Conservation (phyloP, 2,329 filamentous ascomycete species). For the Epichloe sylvatica region DNA sequence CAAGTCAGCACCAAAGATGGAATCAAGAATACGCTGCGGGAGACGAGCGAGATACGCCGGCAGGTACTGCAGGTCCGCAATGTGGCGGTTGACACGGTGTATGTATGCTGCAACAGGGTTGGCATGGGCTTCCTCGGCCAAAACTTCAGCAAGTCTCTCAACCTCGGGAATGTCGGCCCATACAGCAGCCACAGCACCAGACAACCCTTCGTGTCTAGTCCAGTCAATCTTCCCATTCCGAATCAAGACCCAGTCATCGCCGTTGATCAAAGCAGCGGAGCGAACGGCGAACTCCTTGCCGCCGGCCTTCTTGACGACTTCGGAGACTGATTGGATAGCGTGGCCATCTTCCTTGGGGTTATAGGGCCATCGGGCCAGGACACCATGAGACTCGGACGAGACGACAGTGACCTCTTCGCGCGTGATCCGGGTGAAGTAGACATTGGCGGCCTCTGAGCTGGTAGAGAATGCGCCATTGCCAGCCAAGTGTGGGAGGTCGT, state of each 20-base stretch:
- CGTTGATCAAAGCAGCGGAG: conserved; percentile 54
- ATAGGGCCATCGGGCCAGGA: conserved; percentile 61
- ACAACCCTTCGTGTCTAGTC: conserved; percentile 69
- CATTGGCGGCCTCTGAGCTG: conserved; percentile 63
- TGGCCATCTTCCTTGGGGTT: conserved; percentile 28
- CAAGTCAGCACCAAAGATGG: conserved; percentile 44
- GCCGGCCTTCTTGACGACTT: conserved; percentile 60
- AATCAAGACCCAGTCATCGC: conserved; percentile 66
- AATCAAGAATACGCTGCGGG: conserved; percentile 53
- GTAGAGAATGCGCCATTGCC: conserved; percentile 65
- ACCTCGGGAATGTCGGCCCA: conserved; percentile 66
- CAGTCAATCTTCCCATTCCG: conserved; percentile 71
- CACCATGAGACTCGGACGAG: conserved; percentile 62
- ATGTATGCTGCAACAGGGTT: conserved; percentile 71
- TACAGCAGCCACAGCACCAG: conserved; percentile 62
- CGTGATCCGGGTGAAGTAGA: conserved; percentile 79
- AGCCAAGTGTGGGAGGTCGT: conserved; percentile 58
- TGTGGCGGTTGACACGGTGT: conserved; percentile 71
- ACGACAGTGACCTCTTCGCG: conserved; percentile 58
- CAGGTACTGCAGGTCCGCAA: conserved; percentile 62
- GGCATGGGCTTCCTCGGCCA: conserved; percentile 76
- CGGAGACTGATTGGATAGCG: conserved; percentile 58
- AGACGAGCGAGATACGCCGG: conserved; percentile 59
- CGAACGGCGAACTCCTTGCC: conserved; percentile 60
- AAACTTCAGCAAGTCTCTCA: conserved; percentile 61